phyloP scores from a whole-genome alignment of 1,284 basidiomycete species.

The Rhodotorula sp. region DNA sequence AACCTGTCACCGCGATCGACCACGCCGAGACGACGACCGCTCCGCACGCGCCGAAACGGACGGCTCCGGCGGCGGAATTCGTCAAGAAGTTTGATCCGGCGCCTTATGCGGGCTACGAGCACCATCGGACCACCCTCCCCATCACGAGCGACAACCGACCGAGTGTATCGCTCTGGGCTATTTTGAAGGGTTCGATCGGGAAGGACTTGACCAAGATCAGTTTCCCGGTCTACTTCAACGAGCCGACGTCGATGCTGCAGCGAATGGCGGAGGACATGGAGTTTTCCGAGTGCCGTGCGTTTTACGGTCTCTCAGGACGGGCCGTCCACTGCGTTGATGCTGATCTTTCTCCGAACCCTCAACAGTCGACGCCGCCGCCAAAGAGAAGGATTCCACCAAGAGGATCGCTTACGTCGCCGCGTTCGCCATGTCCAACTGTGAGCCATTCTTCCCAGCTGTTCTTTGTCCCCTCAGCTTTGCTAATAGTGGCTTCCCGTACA shows the following conservation, averaged over 20 bases:
- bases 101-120: slow-evolving; percentile 68
- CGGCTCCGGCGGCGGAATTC: slow-evolving; percentile 38
- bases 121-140: slow-evolving; percentile 65
- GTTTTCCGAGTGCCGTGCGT: slow-evolving; percentile 85
- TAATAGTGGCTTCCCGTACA: not conserved
- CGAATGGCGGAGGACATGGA: slow-evolving; percentile 65
- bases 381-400: slow-evolving; percentile 72
- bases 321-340: not conserved
- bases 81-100: slow-evolving; percentile 51
- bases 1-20: not conserved
- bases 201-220: slow-evolving; percentile 92
- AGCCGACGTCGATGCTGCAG: slow-evolving; percentile 88
- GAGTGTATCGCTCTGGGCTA: slow-evolving; percentile 88
- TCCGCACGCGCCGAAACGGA: slow-evolving; percentile 34
- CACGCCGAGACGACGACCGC: slow-evolving; percentile 16
- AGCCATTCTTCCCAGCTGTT: not conserved
- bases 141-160: slow-evolving; percentile 79
- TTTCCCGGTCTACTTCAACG: slow-evolving; percentile 65
- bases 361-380: slow-evolving; percentile 77
- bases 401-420: slow-evolving; percentile 92
- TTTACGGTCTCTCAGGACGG: not conserved
- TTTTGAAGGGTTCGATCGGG: slow-evolving; percentile 93
- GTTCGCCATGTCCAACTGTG: slow-evolving; percentile 92
- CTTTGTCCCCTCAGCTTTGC: not conserved
- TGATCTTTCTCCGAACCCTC: not conserved